Evolutionary conservation across 2,329 filamentous ascomycete genomes (phyloP).

Genomic region (Fusarium bactridioides): DNA sequence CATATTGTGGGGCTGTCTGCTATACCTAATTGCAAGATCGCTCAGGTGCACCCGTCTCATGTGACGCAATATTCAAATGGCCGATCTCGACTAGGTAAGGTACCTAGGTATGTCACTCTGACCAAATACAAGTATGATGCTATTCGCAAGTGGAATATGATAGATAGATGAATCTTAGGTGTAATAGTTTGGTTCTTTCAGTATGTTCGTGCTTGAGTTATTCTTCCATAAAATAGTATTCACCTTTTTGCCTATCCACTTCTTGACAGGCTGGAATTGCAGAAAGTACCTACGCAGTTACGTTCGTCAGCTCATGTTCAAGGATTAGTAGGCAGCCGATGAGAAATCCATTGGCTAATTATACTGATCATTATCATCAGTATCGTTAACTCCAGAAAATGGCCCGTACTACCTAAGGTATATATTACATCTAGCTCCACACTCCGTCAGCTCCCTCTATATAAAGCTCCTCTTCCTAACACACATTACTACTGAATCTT

Average conservation of each 20-base stretch:
- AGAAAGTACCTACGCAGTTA: neutral
- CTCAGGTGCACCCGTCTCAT: slow-evolving; percentile 36
- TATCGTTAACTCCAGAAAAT: neutral
- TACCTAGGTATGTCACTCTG: neutral
- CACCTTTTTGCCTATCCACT: neutral
- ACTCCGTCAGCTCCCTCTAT: slow-evolving; percentile 21
- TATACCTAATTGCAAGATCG: neutral
- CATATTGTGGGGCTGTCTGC: slow-evolving; percentile 43
- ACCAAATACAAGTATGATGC: slow-evolving; percentile 9
- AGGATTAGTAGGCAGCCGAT: neutral
- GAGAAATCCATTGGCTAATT: neutral
- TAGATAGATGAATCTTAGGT: neutral
- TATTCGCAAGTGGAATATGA: slow-evolving; percentile 4
- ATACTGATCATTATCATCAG: neutral
- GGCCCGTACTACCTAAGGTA: slow-evolving; percentile 5
- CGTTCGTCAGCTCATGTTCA: neutral
- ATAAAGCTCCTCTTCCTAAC: slow-evolving; percentile 23
- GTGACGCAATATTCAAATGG: slow-evolving; percentile 44
- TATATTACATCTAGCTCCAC: slow-evolving; percentile 23
- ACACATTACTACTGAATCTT: neutral
- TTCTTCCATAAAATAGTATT: neutral
- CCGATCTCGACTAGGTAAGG: neutral
- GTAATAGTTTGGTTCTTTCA: neutral
- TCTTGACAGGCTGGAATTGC: neutral
- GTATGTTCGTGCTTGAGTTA: neutral